phyloP scores from a whole-genome alignment of 2,329 filamentous ascomycete genomes.

The Elsinoe batatas region DNA sequence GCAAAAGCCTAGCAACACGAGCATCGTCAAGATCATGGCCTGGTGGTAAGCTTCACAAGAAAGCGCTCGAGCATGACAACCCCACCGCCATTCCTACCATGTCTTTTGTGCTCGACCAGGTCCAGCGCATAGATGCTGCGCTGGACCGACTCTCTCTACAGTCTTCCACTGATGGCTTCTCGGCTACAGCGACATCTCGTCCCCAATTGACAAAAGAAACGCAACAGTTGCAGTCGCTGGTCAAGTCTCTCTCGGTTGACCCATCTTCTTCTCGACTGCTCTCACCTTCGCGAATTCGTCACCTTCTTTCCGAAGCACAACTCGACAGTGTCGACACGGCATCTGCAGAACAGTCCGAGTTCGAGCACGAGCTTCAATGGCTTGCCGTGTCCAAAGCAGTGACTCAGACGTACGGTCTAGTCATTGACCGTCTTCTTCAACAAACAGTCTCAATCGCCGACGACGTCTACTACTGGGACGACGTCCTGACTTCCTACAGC shows the following conservation, averaged over 20 bases:
- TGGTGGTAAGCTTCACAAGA: neutral
- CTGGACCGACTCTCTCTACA: conserved; percentile 48
- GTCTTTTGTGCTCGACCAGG: conserved; percentile 36
- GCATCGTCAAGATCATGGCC: neutral
- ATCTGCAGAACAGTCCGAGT: conserved; percentile 29
- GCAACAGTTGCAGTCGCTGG: conserved; percentile 22
- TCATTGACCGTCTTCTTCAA: conserved; percentile 67
- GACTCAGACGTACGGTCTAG: conserved; percentile 75
- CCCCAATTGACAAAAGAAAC: conserved; percentile 20
- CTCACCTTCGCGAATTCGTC: conserved; percentile 11
- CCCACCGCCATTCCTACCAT: conserved; percentile 17
- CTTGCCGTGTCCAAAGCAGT: conserved; percentile 82
- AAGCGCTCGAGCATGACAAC: neutral
- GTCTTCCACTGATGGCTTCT: conserved; percentile 17
- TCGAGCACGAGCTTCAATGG: conserved; percentile 80
- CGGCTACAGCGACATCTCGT: neutral
- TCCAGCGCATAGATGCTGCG: conserved; percentile 47
- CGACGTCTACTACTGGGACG: conserved; percentile 94
- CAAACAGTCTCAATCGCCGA: conserved; percentile 76
- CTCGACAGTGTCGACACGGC: conserved; percentile 6
- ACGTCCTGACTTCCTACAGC: conserved; percentile 66
- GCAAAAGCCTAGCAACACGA: neutral
- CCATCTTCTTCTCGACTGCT: conserved; percentile 15
- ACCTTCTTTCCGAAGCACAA: conserved; percentile 13
- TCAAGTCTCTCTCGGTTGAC: conserved; percentile 15